phyloP scores from a whole-genome alignment of 140 eudicot genomes.

The Senecio squalidus region DNA sequence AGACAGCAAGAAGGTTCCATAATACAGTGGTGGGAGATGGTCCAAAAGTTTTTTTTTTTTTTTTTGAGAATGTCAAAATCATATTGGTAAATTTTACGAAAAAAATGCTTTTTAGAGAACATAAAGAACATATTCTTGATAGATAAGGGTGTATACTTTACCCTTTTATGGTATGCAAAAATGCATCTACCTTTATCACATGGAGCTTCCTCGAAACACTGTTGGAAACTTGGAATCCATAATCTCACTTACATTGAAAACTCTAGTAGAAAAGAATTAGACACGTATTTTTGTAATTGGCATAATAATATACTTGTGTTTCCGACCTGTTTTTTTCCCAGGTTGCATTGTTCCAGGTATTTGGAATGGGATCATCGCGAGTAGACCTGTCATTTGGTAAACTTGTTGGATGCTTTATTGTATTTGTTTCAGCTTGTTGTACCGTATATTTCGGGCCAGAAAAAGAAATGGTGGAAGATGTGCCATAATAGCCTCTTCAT shows the following conservation, averaged over 20 bases:
- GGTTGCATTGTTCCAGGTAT: slow-evolving; percentile 54
- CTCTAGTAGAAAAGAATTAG: too few species aligned
- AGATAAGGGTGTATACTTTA: slow-evolving; percentile 21
- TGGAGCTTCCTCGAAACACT: slow-evolving; percentile 21
- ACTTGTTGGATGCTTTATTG: slow-evolving; percentile 52
- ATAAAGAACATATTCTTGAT: slow-evolving; percentile 34
- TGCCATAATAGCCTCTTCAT: slow-evolving; percentile 17
- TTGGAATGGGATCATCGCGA: slow-evolving; percentile 51
- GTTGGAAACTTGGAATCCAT: background rate
- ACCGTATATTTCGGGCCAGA: slow-evolving; percentile 67
- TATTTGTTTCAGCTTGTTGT: slow-evolving; percentile 49
- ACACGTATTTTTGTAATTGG: too few species aligned
- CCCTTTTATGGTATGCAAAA: slow-evolving; percentile 22
- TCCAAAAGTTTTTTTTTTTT: slow-evolving; percentile 7
- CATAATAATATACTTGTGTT: too few species aligned
- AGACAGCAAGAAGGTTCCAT: slow-evolving; percentile 15
- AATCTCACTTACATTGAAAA: too few species aligned
- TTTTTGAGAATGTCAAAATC: slow-evolving; percentile 9
- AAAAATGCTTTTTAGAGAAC: slow-evolving; percentile 21
- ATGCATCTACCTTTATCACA: slow-evolving; percentile 32
- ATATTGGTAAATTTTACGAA: background rate
- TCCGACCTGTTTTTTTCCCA: slow-evolving; percentile 29
- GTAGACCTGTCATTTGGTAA: slow-evolving; percentile 49
- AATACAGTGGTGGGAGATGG: slow-evolving; percentile 16
- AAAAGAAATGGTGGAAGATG: slow-evolving; percentile 50